Base-by-base conservation (phyloP, 768 basidiomycete species). In the Sporobolomyces phaffii region DNA sequence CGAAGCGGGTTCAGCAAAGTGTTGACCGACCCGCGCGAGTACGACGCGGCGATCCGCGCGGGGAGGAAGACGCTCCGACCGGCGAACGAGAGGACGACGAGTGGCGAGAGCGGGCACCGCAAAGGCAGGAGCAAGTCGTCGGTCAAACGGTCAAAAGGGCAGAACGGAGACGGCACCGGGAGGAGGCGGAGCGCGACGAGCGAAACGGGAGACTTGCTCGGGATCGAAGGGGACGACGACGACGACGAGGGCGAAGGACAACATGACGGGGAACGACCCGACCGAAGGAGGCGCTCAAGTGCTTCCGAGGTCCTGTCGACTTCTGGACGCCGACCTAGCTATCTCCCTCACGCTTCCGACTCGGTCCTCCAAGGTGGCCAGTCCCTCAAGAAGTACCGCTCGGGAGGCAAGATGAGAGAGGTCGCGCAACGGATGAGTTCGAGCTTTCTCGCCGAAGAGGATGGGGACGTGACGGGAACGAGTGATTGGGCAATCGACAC, bases 181-280 rank as follows among this genome's bases (percentile, higher is more conserved):
- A 17, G 68, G 5, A 53, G 44, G 7, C 9, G 18, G 26, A 63
- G 57, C 28, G 33, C 34, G 33, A 57, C 49, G 45, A 70, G 69
- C 38, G 62, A 43, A 28, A 64, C 60, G 51, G 60, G 65, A 38
- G 65, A 71, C 54, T 40, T 70, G 48, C 36, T 70, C 31, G 62
- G 65, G 44, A 74, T 78, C n/a, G n/a, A n/a, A n/a, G n/a, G n/a
- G 36, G 77, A 78, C 48, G 76, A 75, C 29, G 73, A 76, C 15
- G 77, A 75, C 33, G 75, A 75, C 15, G 74, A 75, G 28, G 36
- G 14, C 15, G 75, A 76, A 8, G 75, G 69, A 11, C 73, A 60
- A 22, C 63, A 58, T 20, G 52, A 47, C 3, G 54, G 24, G 13
- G 62, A 56, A 40, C 40, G 43, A 20, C 52, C 57, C 34, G 69